Evolutionary conservation across 2,329 filamentous ascomycete species (phyloP), one percentile per base, ranked within the genome.

Genomic region (Davidsoniella neocaledoniae): DNA sequence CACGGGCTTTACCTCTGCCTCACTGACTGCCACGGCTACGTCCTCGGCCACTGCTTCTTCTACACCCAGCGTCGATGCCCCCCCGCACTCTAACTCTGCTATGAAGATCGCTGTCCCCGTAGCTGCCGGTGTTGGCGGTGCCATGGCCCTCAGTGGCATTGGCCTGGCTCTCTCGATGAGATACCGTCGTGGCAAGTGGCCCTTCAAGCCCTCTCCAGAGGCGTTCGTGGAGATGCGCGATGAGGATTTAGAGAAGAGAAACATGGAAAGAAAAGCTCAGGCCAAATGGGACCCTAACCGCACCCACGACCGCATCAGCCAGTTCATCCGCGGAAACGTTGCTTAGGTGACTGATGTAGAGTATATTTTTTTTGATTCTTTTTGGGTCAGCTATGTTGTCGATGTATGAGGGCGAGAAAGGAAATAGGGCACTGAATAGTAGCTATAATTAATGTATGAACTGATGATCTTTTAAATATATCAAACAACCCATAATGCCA

Each of bases 131-230:
- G 54, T 53, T 8, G 54, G 54, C 26, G 50, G 54, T 6, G 37
- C 49, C 16, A 37, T 55, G 5, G 39, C 52, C 14, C 38, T 55
- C 17, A 49, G 53, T 5, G 43, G 53, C 17, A n/a, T 54, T 10
- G 43, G 49, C 9, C n/a, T 55, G 4, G 46, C 50, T n/a, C 43
- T 55, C 33, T 48, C 46, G 8, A 54, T 50, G 36, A 33, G 54
- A 23, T 55, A 55, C 46, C 43, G 54, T 23, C 48, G 54, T 40
- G 43, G 44, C n/a, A 42, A 49, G 42, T 55, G 54, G 54, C 54
- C 54, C 7, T 55, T 55, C 21, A 47, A 51, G 14, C 49, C 39
- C 17, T 36, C 39, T 19, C 43, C 46, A 2, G 47, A 45, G 38
- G 45, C 33, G 25, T 50, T 50, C 37, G 42, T 50, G 19, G 54